Evolutionary conservation across 169 alveolate species (phyloP), one percentile per base, ranked within the genome.

Genomic region (Babesia ovata): DNA sequence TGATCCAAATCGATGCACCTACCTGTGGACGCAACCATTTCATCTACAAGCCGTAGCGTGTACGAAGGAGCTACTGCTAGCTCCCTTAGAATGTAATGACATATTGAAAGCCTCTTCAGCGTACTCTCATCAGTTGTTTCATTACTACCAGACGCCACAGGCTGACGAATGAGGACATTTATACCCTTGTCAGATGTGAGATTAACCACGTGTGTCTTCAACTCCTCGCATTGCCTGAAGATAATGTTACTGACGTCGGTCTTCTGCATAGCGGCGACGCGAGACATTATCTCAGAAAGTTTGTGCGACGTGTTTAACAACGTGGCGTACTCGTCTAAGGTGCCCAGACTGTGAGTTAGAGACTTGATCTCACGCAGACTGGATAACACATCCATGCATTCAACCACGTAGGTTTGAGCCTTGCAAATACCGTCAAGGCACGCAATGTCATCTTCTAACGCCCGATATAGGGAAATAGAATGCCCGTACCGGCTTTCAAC

Each of bases 51-150:
- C 0, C 75, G 75, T 36, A 72, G 60, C 44, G 70, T 59, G 26
- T 28, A 53, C 21, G 60, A 42, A 22, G 88, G 69, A 6, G 86
- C 33, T 22, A 50, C 81, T 11, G 45, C 74, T 16, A 78, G 56
- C 49, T 78, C 88, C 56, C 63, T 29, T 61, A 61, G 66, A n/a
- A 81, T 81, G 26, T 45, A 60, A n/a, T 81, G 85, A 21, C 76
- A 70, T 11, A 81, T 44, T 10, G 62, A 54, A 33, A 81, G 33
- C 19, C 8, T 39, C 63, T 72, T 70, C 45, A 61, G 17, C 21
- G 22, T 33, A n/a, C 19, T 42, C 19, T 75, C 63, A 33, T 50
- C 61, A 24, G 24, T 21, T 21, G 4, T 19, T 1, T 44, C n/a
- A 12, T 44, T 60, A 42, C 63, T 48, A 29, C 53, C 24, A 7